Base-by-base conservation (phyloP, 345 rosid genomes). In the Corchorus capsularis region DNA sequence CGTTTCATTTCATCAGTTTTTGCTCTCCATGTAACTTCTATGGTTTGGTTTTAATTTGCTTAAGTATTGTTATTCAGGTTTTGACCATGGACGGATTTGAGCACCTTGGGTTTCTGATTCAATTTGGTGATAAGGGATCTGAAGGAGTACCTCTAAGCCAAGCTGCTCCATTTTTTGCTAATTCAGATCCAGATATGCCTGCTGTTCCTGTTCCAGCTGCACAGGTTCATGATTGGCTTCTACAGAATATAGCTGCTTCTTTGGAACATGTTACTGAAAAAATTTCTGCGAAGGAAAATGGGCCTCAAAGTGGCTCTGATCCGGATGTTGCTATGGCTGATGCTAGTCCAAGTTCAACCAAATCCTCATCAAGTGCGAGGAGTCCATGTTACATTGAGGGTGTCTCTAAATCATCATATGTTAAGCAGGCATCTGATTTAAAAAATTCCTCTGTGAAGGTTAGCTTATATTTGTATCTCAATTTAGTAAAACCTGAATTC, bases 181-280 rank as follows among this genome's bases (percentile, higher is more conserved):
- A 96, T 86, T 91, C 99, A 47, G 99, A 96, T 87, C 98, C 99
- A 6, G 98, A 91, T 84, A 96, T 94, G 99, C 99, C 98, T 60
- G 98, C 98, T 52, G 94, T 84, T 81, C 97, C 98, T 43, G 97
- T 92, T 78, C 89, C 99, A 72, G 92, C 92, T 39, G 72, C 89
- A 54, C 97, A 96, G 84, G 97, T 91, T 79, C 96, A 84, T 78
- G 97, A 89, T 67, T 96, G 99, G 99, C 88, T 96, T 82, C 79
- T 89, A 60, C 90, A 94, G 81, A 91, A 87, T 76, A 94, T 96
- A 73, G 81, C 91, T 71, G 80, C 94, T 60, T 90, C 97, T 41
- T 82, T 94, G 89, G 96, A 94, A 72, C 85, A 78, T 76, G 84
- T 86, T 72, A 87, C 96, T 57, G 99, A 94, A 85, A 92, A 92